Evolutionary conservation across 257 asterid genomes (phyloP).

Genomic region (Catharanthus roseus): DNA sequence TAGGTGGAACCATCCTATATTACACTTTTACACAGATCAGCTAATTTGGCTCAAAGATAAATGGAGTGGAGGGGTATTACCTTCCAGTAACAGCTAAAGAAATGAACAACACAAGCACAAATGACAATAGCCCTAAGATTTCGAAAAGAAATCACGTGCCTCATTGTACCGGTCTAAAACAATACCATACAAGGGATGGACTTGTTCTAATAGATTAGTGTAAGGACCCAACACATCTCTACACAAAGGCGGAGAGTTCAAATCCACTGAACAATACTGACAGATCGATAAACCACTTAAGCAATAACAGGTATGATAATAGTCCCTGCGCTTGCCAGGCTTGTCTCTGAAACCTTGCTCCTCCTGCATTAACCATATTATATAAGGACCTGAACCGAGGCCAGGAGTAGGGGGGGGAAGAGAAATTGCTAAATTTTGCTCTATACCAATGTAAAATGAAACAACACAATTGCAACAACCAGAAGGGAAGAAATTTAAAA

Average conservation of each 20-base stretch:
- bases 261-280: slow-evolving; percentile 48
- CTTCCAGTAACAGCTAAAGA: neutral
- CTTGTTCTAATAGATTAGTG: slow-evolving; percentile 62
- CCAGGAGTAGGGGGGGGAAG: neutral
- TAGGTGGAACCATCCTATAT: too few species aligned
- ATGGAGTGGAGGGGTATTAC: too few species aligned
- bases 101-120: neutral
- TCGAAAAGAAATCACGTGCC: slow-evolving; percentile 51
- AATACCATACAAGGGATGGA: slow-evolving; percentile 73
- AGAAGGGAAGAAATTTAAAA: too few species aligned
- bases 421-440: neutral
- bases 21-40: neutral
- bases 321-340: slow-evolving; percentile 85
- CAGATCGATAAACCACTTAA: slow-evolving; percentile 82
- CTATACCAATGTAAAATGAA: too few species aligned
- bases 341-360: slow-evolving; percentile 93
- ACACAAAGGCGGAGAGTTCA: slow-evolving; percentile 56
- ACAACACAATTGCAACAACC: too few species aligned
- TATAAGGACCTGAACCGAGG: slow-evolving; percentile 9
- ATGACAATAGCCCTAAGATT: neutral
- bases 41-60: neutral
- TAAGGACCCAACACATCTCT: slow-evolving; percentile 72
- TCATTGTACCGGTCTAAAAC: slow-evolving; percentile 63
- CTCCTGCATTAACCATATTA: slow-evolving; percentile 43
- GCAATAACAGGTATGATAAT: slow-evolving; percentile 90